phyloP scores from a whole-genome alignment of 1,284 basidiomycete species.

The Heterobasidion parviporum region DNA sequence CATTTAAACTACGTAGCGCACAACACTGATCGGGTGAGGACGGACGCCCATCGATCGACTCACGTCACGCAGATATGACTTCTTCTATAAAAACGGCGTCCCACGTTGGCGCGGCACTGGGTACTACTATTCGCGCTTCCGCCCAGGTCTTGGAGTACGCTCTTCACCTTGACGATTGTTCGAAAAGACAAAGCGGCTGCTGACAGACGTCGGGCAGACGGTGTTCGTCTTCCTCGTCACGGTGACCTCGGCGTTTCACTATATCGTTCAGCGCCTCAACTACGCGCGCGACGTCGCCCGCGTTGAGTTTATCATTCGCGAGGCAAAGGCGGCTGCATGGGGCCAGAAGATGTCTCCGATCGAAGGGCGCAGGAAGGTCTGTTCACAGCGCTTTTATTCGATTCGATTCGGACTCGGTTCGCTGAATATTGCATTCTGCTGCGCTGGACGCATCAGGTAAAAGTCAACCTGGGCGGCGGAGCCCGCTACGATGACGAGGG shows the following conservation, averaged over 20 bases:
- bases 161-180: neutral
- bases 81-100: conserved; percentile 88
- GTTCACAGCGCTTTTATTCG: conserved; percentile 8
- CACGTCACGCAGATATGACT: conserved; percentile 57
- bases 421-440: too few relatives aligned
- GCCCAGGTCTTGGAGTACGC: conserved; percentile 77
- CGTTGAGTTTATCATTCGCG: conserved; percentile 55
- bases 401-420: neutral
- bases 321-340: conserved; percentile 70
- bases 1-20: too few relatives aligned
- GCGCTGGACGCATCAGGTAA: conserved; percentile 38
- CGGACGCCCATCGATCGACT: neutral
- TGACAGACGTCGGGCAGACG: conserved; percentile 30
- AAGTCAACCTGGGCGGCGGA: conserved; percentile 55
- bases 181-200: neutral
- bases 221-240: conserved; percentile 71
- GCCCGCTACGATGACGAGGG: conserved; percentile 47
- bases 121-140: conserved; percentile 90
- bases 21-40: too few relatives aligned
- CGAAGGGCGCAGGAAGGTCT: conserved; percentile 59
- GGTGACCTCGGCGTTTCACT: conserved; percentile 73
- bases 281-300: conserved; percentile 64
- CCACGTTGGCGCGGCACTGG: conserved; percentile 82
- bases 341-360: conserved; percentile 57
- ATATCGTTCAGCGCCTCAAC: conserved; percentile 70